These are phyloP conservation scores for Coemansia sp. DNA, from an alignment of 371 early-diverging fungal species.

Conservation along the genomic window DNA sequence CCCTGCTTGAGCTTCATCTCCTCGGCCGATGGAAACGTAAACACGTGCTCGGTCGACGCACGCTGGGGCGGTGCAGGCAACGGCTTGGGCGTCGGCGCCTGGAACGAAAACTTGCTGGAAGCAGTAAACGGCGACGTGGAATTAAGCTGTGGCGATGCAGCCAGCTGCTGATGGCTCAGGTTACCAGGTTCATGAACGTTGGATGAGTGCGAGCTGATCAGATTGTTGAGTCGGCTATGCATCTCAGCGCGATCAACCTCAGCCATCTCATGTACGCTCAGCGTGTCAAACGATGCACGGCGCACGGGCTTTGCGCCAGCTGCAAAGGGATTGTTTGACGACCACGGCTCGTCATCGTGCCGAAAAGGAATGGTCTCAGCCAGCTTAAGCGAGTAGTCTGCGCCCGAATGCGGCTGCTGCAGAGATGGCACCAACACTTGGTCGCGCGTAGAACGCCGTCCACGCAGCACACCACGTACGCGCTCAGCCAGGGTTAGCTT, in stretches of 20 bases:
- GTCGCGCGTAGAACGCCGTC: background rate
- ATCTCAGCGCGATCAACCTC: slow-evolving; percentile 29
- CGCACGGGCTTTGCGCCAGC: slow-evolving; percentile 6
- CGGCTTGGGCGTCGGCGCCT: slow-evolving; percentile 26
- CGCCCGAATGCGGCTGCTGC: background rate
- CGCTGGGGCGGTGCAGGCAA: slow-evolving; percentile 29
- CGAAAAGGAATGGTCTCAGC: background rate
- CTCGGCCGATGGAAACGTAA: slow-evolving; percentile 23
- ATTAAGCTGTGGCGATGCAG: slow-evolving; percentile 22
- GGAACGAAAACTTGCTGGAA: slow-evolving; percentile 44
- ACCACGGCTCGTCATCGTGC: slow-evolving; percentile 5
- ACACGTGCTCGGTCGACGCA: slow-evolving; percentile 16
- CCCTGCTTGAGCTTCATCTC: slow-evolving; percentile 2
- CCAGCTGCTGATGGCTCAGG: slow-evolving; percentile 12
- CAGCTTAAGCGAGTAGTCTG: background rate
- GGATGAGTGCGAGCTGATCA: slow-evolving; percentile 24
- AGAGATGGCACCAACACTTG: background rate
- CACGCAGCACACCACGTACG: slow-evolving; percentile 35
- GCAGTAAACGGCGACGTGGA: background rate
- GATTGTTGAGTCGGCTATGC: slow-evolving; percentile 35
- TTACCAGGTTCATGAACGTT: background rate
- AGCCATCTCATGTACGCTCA: slow-evolving; percentile 49
- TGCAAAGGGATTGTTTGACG: slow-evolving; percentile 33
- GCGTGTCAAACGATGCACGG: slow-evolving; percentile 41
- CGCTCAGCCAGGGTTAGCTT: slow-evolving; percentile 36